These are phyloP conservation scores for Pseudozyma tsukubaensis DNA, from an alignment of 1,284 basidiomycete species.

Conservation along the genomic window DNA sequence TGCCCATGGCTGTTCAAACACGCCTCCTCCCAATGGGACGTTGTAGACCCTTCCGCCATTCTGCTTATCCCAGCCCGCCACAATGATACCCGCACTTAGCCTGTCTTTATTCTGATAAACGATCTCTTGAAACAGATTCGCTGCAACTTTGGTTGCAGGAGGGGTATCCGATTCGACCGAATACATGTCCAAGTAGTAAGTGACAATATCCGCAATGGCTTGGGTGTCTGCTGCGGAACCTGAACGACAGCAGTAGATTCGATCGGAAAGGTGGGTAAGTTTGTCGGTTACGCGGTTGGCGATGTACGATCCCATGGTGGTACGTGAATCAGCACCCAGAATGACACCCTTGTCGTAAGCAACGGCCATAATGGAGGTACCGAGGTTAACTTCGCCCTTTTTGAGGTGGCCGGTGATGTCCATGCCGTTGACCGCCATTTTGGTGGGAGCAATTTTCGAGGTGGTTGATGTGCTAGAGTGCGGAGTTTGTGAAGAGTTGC, in stretches of 20 bases:
- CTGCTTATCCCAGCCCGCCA: constrained; percentile 96
- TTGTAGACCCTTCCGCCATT: constrained; percentile 95
- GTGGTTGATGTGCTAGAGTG: neutral
- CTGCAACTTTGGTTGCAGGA: constrained; percentile 85
- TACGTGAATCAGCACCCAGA: constrained; percentile 95
- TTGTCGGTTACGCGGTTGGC: constrained; percentile 99
- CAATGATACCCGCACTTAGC: constrained; percentile 93
- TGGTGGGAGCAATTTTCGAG: neutral
- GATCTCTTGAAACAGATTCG: constrained; percentile 85
- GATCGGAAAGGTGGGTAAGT: constrained; percentile 94
- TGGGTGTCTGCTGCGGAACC: constrained; percentile 97
- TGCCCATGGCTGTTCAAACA: constrained; percentile 66
- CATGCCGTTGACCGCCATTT: constrained; percentile 52
- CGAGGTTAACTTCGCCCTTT: constrained; percentile 68
- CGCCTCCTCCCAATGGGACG: constrained; percentile 70
- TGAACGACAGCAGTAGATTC: constrained; percentile 98
- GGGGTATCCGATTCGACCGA: constrained; percentile 79
- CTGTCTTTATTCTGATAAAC: constrained; percentile 91
- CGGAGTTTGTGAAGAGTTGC: neutral
- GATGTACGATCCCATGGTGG: constrained; percentile 96
- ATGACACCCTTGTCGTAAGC: constrained; percentile 95
- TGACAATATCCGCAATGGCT: constrained; percentile 91
- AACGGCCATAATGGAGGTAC: constrained; percentile 98
- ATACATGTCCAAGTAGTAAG: constrained; percentile 86
- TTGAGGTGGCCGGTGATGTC: constrained; percentile 60